Percentiles rank a stretch among this genome's conserved stretches.
Evolutionary conservation across 169 alveolate genomes (phyloP).

Genomic region (Theileria equi): DNA sequence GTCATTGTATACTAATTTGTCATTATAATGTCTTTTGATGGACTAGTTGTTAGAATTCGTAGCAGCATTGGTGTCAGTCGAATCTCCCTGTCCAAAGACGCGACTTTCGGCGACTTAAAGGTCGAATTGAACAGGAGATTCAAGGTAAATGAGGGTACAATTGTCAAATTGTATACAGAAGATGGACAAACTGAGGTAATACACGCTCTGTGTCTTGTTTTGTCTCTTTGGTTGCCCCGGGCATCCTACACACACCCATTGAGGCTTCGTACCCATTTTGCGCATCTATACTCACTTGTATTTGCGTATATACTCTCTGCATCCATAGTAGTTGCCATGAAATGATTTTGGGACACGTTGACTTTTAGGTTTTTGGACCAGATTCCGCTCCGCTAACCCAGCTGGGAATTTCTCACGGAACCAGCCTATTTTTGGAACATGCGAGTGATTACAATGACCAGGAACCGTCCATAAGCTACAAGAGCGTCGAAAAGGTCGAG

Average conservation of each 20-base stretch:
- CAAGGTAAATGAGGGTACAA: conserved; percentile 17
- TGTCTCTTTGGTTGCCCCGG: not conserved
- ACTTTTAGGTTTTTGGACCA: not conserved
- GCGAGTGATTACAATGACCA: no score
- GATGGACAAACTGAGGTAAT: conserved; percentile 21
- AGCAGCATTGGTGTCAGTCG: conserved; percentile 54
- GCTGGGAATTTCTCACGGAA: not conserved
- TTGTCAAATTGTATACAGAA: conserved; percentile 4
- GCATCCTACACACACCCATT: not conserved
- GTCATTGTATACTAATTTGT: not conserved
- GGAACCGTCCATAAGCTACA: no score
- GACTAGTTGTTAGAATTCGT: conserved; percentile 22
- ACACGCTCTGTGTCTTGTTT: not conserved
- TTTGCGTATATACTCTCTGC: no score
- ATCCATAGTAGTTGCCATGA: not conserved
- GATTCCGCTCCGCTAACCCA: not conserved
- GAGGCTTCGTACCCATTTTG: conserved; percentile 21
- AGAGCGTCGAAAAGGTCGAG: no score
- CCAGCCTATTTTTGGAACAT: conserved; percentile 1
- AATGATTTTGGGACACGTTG: not conserved
- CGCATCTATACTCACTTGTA: no score
- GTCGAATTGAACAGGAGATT: conserved; percentile 36
- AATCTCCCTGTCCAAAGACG: conserved; percentile 1
- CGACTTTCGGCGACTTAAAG: conserved; percentile 47
- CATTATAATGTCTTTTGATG: not conserved